Evolutionary conservation across 768 basidiomycete species (phyloP).

Genomic region (Lactarius tabidus): DNA sequence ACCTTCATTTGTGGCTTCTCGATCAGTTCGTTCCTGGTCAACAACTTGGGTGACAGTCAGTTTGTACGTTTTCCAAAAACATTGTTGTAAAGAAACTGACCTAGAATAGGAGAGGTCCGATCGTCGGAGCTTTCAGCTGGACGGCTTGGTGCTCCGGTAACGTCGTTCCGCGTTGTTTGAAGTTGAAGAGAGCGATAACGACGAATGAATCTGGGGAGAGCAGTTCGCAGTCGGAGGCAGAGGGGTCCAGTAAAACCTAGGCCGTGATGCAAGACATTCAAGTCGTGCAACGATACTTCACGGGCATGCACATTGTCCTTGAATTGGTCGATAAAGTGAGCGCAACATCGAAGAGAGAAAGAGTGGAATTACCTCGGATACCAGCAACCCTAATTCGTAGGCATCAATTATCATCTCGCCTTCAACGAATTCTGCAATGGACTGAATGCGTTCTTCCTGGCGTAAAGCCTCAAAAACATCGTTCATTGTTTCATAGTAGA

Average conservation of each 20-base stretch:
- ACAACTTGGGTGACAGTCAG: background rate
- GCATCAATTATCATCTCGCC: conserved; percentile 68
- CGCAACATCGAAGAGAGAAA: background rate
- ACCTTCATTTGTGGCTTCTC: conserved; percentile 1
- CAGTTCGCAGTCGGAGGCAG: conserved; percentile 23
- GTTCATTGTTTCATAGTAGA: conserved; percentile 74
- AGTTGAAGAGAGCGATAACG: conserved; percentile 24
- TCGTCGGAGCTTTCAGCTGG: background rate
- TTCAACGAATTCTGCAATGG: conserved; percentile 45
- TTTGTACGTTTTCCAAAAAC: conserved; percentile 1
- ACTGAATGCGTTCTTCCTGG: conserved; percentile 50
- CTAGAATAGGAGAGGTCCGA: background rate
- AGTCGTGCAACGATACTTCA: conserved; percentile 27
- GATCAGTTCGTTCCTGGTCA: background rate
- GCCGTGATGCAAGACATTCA: conserved; percentile 26
- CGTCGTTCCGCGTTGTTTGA: conserved; percentile 13
- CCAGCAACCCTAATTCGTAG: conserved; percentile 58
- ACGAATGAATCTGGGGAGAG: conserved; percentile 23
- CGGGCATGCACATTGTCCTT: conserved; percentile 28
- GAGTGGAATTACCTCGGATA: conserved; percentile 53
- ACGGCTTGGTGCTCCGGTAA: background rate
- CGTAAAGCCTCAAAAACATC: conserved; percentile 70
- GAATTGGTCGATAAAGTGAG: background rate
- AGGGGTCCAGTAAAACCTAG: conserved; percentile 25
- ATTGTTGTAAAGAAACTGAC: conserved; percentile 1